Base-by-base conservation (phyloP, 495 filamentous ascomycete species). In the Parathielavia appendiculata region DNA sequence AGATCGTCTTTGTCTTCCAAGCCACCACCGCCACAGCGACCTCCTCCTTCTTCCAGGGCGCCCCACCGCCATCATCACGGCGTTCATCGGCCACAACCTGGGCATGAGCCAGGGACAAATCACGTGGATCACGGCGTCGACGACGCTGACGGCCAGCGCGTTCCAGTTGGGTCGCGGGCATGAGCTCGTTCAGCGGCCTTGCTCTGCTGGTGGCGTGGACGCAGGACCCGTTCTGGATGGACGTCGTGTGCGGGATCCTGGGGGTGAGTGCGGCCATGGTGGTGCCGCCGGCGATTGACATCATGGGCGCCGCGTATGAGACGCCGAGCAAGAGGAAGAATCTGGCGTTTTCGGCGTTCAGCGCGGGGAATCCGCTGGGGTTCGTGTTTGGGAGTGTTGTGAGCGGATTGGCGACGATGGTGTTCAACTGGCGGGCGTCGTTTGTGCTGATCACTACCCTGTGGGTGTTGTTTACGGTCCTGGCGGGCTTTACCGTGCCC, bases 21-120 rank as follows among this genome's bases (percentile, higher is more conserved):
- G 82, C 83, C 3, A 88, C 85, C 8, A 82, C 86, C 75, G 84
- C 85, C n/a, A 84, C 84, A 19, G 85, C 81, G 2, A 82, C 85
- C 63, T 71, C 75, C 13, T 79, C 83, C 0, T 85, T 88, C 62
- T 74, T 84, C 22, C 73, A 74, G 12, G 86, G 86, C 7, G 73
- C n/a, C n/a, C 78, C 16, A 75, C 79, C 14, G 76, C 82, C 4
- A 84, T 87, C 14, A 81, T 87, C 46, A 85, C 85, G 0, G 81
- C 81, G 5, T 80, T 80, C 32, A 85, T 88, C 57, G 84, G 81
- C 8, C 62, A 61, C 11, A 82, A 86, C 63, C 65, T 89, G 46
- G 62, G 80, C 16, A 88, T 89, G 87, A 82, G 81, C 8, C 81
- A 80, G 44, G 82, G 84, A 4, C 76, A 89, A 63, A 83, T 88